Evolutionary conservation across 1,139 yeast genomes (phyloP).

Genomic region (Hanseniaspora sp.): DNA sequence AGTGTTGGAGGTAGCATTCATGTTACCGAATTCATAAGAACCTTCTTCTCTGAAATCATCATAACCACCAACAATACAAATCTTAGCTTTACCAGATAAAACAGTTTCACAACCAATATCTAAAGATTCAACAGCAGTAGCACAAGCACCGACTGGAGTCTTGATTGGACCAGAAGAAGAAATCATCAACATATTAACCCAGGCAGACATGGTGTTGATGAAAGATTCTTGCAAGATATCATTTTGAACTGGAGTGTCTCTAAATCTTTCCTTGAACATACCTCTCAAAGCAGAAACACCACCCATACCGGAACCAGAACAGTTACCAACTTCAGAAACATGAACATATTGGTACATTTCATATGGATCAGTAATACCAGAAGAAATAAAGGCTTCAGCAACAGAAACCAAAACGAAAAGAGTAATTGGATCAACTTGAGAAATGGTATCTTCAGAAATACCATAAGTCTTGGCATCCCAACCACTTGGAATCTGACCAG

Average conservation of each 20-base stretch:
- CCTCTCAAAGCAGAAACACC: slow-evolving; percentile 95
- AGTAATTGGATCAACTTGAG: slow-evolving; percentile 93
- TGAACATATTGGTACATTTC: slow-evolving; percentile 97
- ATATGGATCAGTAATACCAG: slow-evolving; percentile 96
- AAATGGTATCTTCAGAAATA: slow-evolving; percentile 81
- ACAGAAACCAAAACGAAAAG: slow-evolving; percentile 86
- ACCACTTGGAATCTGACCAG: slow-evolving; percentile 98
- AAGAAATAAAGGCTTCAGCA: slow-evolving; percentile 80
- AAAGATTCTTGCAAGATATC: slow-evolving; percentile 95
- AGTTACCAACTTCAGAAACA: slow-evolving; percentile 96
- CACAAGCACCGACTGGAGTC: slow-evolving; percentile 99
- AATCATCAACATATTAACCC: slow-evolving; percentile 95
- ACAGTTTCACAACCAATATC: slow-evolving; percentile 93
- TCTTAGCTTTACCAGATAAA: slow-evolving; percentile 83
- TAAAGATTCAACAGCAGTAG: slow-evolving; percentile 94
- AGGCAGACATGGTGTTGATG: slow-evolving; percentile 97
- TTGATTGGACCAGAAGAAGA: slow-evolving; percentile 98
- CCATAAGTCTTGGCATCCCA: slow-evolving; percentile 96
- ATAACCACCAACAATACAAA: slow-evolving; percentile 95
- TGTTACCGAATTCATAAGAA: slow-evolving; percentile 92
- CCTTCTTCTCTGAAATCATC: slow-evolving; percentile 99
- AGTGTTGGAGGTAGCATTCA: slow-evolving; percentile 95
- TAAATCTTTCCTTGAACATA: slow-evolving; percentile 90
- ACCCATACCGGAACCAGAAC: slow-evolving; percentile 99
- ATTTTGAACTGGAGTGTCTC: slow-evolving; percentile 88